phyloP scores from a whole-genome alignment of 2,329 filamentous ascomycete genomes.

The Emydomyces testavorans region DNA sequence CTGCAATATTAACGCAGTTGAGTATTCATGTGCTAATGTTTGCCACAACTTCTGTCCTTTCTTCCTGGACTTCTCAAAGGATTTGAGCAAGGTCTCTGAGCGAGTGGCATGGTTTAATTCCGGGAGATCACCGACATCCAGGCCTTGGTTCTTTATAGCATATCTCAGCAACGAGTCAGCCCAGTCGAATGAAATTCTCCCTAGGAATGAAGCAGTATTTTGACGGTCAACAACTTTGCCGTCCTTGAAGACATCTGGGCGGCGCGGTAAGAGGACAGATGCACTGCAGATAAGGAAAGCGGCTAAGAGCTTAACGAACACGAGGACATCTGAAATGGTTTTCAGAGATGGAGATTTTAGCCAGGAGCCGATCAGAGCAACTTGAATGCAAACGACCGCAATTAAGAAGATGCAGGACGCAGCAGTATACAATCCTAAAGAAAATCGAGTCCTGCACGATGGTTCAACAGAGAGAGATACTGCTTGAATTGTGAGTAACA shows the following conservation, averaged over 20 bases:
- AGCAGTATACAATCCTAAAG: conserved; percentile 25
- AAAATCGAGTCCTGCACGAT: conserved; percentile 25
- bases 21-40: conserved; percentile 49
- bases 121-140: conserved; percentile 53
- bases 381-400: conserved; percentile 1
- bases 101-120: conserved; percentile 47
- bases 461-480: conserved; percentile 28
- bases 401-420: conserved; percentile 22
- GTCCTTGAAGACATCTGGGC: conserved; percentile 54
- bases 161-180: conserved; percentile 43
- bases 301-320: conserved; percentile 18
- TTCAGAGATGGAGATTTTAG: background rate
- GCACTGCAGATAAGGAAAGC: conserved; percentile 38
- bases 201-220: conserved; percentile 49
- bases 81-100: conserved; percentile 42
- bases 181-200: conserved; percentile 57
- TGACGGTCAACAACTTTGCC: conserved; percentile 52
- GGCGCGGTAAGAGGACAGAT: conserved; percentile 50
- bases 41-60: conserved; percentile 44
- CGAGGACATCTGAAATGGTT: conserved; percentile 2
- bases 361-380: conserved; percentile 9
- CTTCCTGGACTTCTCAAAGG: conserved; percentile 28
- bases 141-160: conserved; percentile 46
- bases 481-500: conserved; percentile 26
- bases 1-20: conserved; percentile 46